Evolutionary conservation across 768 basidiomycete species (phyloP).

Genomic region (Epithele typhae): DNA sequence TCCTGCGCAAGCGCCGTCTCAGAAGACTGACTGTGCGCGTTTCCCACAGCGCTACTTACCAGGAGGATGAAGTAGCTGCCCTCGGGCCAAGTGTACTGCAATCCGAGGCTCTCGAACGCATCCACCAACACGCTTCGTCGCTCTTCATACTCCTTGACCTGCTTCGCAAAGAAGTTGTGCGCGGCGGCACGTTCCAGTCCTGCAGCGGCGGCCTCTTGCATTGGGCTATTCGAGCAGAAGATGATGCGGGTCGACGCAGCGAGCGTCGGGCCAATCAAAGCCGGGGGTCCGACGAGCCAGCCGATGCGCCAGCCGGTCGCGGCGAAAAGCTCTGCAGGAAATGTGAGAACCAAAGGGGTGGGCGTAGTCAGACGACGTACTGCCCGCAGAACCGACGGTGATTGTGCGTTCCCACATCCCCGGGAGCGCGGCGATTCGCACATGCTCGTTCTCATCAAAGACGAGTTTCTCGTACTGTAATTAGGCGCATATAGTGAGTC

Average conservation of each 20-base stretch:
- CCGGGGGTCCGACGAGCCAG: slow-evolving; percentile 86
- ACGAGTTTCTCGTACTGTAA: slow-evolving; percentile 87
- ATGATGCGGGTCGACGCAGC: slow-evolving; percentile 91
- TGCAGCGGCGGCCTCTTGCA: slow-evolving; percentile 88
- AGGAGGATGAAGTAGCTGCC: slow-evolving; percentile 89
- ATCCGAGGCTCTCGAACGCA: slow-evolving; percentile 74
- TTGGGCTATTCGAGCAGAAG: slow-evolving; percentile 89
- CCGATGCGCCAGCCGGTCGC: slow-evolving; percentile 97
- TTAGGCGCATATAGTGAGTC: neutral
- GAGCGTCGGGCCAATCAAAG: slow-evolving; percentile 77
- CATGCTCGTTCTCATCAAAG: slow-evolving; percentile 81
- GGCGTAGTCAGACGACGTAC: slow-evolving; percentile 35
- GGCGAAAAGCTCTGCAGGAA: slow-evolving; percentile 76
- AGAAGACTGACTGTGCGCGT: neutral
- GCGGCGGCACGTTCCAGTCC: slow-evolving; percentile 77
- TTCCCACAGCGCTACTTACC: slow-evolving; percentile 35
- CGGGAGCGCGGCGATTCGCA: slow-evolving; percentile 89
- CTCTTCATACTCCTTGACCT: slow-evolving; percentile 73
- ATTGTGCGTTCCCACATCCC: slow-evolving; percentile 99
- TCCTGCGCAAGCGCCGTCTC: slow-evolving; percentile 42
- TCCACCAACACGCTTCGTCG: slow-evolving; percentile 66
- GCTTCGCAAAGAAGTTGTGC: slow-evolving; percentile 72
- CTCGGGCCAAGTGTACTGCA: slow-evolving; percentile 83
- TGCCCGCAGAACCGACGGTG: slow-evolving; percentile 90
- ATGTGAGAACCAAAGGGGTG: slow-evolving; percentile 19